Evolutionary conservation across 495 filamentous ascomycete genomes (phyloP).

Genomic region (Penicillium paradoxum): DNA sequence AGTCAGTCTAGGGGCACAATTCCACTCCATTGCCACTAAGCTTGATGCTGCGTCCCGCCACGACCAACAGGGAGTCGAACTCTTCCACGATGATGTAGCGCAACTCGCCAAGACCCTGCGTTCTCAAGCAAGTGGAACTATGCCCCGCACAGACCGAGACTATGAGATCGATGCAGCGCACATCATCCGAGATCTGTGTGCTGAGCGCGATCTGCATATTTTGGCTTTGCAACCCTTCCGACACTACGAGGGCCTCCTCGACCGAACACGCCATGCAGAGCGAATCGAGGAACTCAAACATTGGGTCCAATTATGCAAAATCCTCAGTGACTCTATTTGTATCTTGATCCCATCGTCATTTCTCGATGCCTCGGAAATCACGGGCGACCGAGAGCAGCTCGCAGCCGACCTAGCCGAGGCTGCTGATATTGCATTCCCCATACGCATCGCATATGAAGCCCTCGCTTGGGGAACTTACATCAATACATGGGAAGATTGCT

Average conservation of each 20-base stretch:
- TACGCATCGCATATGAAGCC: slow-evolving; percentile 64
- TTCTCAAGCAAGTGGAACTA: not conserved
- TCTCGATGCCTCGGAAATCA: slow-evolving; percentile 47
- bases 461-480: slow-evolving; percentile 66
- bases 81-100: slow-evolving; percentile 28
- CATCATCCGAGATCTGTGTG: slow-evolving; percentile 50
- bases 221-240: slow-evolving; percentile 68
- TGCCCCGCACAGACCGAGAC: slow-evolving; percentile 16
- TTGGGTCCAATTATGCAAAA: slow-evolving; percentile 58
- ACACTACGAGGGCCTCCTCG: slow-evolving; percentile 65
- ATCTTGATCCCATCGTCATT: slow-evolving; percentile 68
- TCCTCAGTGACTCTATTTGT: slow-evolving; percentile 52
- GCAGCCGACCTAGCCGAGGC: slow-evolving; percentile 55
- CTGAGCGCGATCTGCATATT: slow-evolving; percentile 48
- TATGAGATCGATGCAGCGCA: slow-evolving; percentile 47
- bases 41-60: slow-evolving; percentile 20
- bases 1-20: slow-evolving; percentile 19
- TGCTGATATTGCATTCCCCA: slow-evolving; percentile 54
- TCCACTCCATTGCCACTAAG: slow-evolving; percentile 21
- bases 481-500: slow-evolving; percentile 65
- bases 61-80: slow-evolving; percentile 21
- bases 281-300: slow-evolving; percentile 52
- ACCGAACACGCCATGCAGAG: slow-evolving; percentile 48
- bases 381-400: slow-evolving; percentile 49
- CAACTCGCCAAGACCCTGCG: slow-evolving; percentile 18